Evolutionary conservation across 345 rosid species (phyloP).

Genomic region (Mercurialis annua): DNA sequence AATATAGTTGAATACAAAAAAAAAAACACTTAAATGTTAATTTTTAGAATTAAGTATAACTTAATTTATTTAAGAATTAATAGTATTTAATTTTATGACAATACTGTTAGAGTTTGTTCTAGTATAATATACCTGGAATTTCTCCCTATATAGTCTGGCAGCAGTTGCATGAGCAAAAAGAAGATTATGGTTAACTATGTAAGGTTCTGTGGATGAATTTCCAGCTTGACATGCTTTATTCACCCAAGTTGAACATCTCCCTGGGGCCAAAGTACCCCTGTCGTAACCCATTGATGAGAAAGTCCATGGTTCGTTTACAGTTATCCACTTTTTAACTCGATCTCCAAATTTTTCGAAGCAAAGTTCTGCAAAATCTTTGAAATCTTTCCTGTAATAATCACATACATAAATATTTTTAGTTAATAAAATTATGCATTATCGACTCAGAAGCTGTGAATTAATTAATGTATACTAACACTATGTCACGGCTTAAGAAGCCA

Average conservation of each 20-base stretch:
- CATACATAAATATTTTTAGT: not conserved
- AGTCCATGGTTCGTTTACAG: constrained; percentile 30
- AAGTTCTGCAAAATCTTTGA: constrained; percentile 35
- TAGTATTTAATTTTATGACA: too few species aligned
- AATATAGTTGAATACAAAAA: too few species aligned
- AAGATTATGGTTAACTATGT: constrained; percentile 26
- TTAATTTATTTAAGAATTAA: too few species aligned
- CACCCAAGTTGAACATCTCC: constrained; percentile 21
- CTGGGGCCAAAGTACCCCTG: constrained; percentile 24
- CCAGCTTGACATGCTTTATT: too few species aligned
- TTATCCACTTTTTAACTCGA: constrained; percentile 36
- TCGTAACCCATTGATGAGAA: constrained; percentile 6
- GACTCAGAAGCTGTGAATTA: too few species aligned
- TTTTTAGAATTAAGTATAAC: too few species aligned
- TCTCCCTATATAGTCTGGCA: constrained; percentile 20
- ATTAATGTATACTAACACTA: too few species aligned
- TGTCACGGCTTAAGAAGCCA: too few species aligned
- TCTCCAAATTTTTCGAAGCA: constrained; percentile 45
- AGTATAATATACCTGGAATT: constrained; percentile 27
- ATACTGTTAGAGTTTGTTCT: too few species aligned
- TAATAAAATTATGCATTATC: too few species aligned
- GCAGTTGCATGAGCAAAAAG: constrained; percentile 33
- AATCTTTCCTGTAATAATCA: constrained; percentile 35
- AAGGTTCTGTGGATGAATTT: constrained; percentile 36
- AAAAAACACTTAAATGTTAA: too few species aligned